phyloP scores from a whole-genome alignment of 148 eudicot genomes.

The Cornus kousa region DNA sequence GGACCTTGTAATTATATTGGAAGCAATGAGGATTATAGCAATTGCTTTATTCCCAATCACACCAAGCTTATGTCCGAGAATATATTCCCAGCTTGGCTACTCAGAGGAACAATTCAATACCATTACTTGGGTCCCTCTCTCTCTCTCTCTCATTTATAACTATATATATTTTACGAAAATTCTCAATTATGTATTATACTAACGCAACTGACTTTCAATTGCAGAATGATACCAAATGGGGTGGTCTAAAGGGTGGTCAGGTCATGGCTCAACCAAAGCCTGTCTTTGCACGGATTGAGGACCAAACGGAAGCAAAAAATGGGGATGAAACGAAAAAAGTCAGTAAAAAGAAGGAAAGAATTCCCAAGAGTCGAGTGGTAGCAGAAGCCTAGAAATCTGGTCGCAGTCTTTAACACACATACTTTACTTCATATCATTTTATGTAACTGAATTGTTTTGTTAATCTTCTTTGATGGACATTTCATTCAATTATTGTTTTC shows the following conservation, averaged over 20 bases:
- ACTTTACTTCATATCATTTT: too few species aligned
- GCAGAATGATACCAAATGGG: slow-evolving; percentile 91
- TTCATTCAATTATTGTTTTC: not conserved
- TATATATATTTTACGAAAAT: not conserved
- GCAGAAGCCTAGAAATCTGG: slow-evolving; percentile 35
- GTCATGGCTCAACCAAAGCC: slow-evolving; percentile 79
- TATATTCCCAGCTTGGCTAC: slow-evolving; percentile 90
- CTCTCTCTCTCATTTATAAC: slow-evolving; percentile 21
- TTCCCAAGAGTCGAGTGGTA: slow-evolving; percentile 32
- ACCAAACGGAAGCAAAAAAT: slow-evolving; percentile 32
- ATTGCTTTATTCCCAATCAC: slow-evolving; percentile 79
- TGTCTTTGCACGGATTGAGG: slow-evolving; percentile 78
- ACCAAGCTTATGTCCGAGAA: slow-evolving; percentile 71
- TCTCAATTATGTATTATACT: not conserved
- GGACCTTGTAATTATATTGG: slow-evolving; percentile 89
- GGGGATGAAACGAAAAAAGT: slow-evolving; percentile 38
- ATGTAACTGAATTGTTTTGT: not conserved
- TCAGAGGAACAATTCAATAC: slow-evolving; percentile 68
- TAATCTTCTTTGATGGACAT: not conserved
- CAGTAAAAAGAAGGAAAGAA: slow-evolving; percentile 60
- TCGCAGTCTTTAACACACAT: not conserved
- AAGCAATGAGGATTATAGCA: slow-evolving; percentile 86
- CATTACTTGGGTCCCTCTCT: slow-evolving; percentile 66
- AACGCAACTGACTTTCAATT: slow-evolving; percentile 16
- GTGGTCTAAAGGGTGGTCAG: slow-evolving; percentile 81